Evolutionary conservation across 1,139 yeast genomes (phyloP).

Genomic region (Scheffersomyces cryptocercus): DNA sequence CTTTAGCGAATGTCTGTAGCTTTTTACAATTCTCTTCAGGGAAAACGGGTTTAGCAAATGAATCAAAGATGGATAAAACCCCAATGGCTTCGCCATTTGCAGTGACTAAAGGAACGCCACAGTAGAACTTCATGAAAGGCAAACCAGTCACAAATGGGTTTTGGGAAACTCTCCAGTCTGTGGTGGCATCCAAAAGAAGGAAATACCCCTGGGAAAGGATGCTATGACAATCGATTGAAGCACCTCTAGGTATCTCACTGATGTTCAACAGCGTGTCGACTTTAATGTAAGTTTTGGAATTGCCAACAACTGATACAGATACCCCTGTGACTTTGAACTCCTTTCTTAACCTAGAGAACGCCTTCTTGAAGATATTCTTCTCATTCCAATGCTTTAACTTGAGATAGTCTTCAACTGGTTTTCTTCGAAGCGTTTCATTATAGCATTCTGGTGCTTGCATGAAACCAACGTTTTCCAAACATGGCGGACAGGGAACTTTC

Average conservation of each 20-base stretch:
- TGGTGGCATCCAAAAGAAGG: slow-evolving; percentile 55
- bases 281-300: slow-evolving; percentile 49
- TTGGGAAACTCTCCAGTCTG: slow-evolving; percentile 64
- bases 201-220: slow-evolving; percentile 58
- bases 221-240: slow-evolving; percentile 68
- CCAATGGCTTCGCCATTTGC: slow-evolving; percentile 51
- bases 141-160: slow-evolving; percentile 65
- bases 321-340: slow-evolving; percentile 50
- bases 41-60: slow-evolving; percentile 41
- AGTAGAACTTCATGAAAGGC: slow-evolving; percentile 60
- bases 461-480: slow-evolving; percentile 47
- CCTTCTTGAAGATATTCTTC: slow-evolving; percentile 34
- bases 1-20: slow-evolving; percentile 39
- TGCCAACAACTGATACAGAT: slow-evolving; percentile 57
- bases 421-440: slow-evolving; percentile 42
- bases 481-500: slow-evolving; percentile 54
- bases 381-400: slow-evolving; percentile 55
- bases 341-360: slow-evolving; percentile 31
- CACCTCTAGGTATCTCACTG: slow-evolving; percentile 51
- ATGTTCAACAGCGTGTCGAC: slow-evolving; percentile 47
- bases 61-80: slow-evolving; percentile 60
- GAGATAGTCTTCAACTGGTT: slow-evolving; percentile 42
- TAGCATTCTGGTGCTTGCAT: slow-evolving; percentile 62
- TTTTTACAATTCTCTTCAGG: slow-evolving; percentile 31
- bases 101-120: slow-evolving; percentile 58